These are phyloP conservation scores for Glonium stellatum DNA, from an alignment of 495 filamentous ascomycete genomes.

Conservation along the genomic window DNA sequence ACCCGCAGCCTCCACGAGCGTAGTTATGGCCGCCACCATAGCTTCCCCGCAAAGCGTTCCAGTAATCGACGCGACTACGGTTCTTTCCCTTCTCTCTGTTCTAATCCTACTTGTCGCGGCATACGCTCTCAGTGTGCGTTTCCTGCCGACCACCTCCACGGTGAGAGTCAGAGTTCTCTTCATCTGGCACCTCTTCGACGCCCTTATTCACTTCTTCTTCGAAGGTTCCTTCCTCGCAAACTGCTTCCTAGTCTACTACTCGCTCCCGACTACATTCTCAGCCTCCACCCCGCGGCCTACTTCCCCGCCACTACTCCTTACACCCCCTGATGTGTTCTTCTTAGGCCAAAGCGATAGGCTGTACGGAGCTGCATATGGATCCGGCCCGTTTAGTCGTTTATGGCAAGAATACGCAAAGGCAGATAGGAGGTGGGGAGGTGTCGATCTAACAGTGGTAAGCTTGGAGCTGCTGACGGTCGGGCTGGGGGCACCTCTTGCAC, in stretches of 20 bases:
- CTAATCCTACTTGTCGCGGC: conserved; percentile 50
- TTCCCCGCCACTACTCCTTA: conserved; percentile 25
- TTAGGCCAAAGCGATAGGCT: conserved; percentile 47
- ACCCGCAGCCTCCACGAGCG: not conserved
- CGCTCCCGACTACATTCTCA: conserved; percentile 23
- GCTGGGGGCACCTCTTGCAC: conserved; percentile 58
- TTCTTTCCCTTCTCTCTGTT: conserved; percentile 47
- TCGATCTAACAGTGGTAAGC: conserved; percentile 70
- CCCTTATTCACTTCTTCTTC: conserved; percentile 78
- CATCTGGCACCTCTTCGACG: conserved; percentile 92
- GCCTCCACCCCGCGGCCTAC: conserved; percentile 18
- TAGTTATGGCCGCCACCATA: not conserved
- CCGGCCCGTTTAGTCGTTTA: conserved; percentile 56
- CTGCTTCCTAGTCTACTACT: conserved; percentile 69
- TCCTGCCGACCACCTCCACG: conserved; percentile 44
- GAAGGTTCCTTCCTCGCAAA: conserved; percentile 89
- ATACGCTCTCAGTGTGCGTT: conserved; percentile 39
- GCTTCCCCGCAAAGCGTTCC: conserved; percentile 9
- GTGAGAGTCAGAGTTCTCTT: conserved; percentile 63
- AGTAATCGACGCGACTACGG: conserved; percentile 44
- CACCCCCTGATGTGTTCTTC: conserved; percentile 45
- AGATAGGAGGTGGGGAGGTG: conserved; percentile 72
- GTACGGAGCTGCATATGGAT: conserved; percentile 69
- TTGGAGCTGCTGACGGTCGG: conserved; percentile 83
- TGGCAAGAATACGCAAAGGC: conserved; percentile 95